phyloP scores from a whole-genome alignment of 495 filamentous ascomycete genomes.

The Aspergillus asperescens region DNA sequence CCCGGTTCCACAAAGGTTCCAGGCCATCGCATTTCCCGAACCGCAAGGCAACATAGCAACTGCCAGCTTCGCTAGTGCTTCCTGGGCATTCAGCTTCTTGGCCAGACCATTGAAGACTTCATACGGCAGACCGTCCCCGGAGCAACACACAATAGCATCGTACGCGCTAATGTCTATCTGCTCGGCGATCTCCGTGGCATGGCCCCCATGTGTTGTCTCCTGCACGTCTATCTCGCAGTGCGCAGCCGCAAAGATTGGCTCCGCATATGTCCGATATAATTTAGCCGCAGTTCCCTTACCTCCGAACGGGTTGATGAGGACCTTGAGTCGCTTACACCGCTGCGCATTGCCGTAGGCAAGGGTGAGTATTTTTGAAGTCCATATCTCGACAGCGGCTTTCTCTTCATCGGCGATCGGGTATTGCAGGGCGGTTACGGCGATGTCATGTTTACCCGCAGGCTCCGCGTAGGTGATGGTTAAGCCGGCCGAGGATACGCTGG shows the following conservation, averaged over 20 bases:
- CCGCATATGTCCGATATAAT: constrained; percentile 68
- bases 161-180: constrained; percentile 72
- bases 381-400: constrained; percentile 46
- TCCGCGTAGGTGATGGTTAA: constrained; percentile 73
- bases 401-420: constrained; percentile 56
- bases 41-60: constrained; percentile 89
- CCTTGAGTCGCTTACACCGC: constrained; percentile 69
- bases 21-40: constrained; percentile 88
- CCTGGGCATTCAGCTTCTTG: constrained; percentile 65
- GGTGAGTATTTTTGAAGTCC: constrained; percentile 59
- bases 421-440: constrained; percentile 53
- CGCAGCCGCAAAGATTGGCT: constrained; percentile 79
- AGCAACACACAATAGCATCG: constrained; percentile 83
- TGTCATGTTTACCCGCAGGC: constrained; percentile 47
- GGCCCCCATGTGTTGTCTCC: constrained; percentile 63
- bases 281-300: constrained; percentile 73
- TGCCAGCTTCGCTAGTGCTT: constrained; percentile 72
- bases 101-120: constrained; percentile 93
- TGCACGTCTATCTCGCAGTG: constrained; percentile 72
- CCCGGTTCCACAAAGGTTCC: constrained; percentile 79
- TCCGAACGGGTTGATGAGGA: constrained; percentile 86
- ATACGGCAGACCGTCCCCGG: constrained; percentile 85
- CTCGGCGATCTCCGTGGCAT: constrained; percentile 74
- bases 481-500: constrained; percentile 54
- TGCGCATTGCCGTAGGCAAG: constrained; percentile 69